Base-by-base conservation (phyloP, 257 asterid genomes). In the Nicotiana undulata region DNA sequence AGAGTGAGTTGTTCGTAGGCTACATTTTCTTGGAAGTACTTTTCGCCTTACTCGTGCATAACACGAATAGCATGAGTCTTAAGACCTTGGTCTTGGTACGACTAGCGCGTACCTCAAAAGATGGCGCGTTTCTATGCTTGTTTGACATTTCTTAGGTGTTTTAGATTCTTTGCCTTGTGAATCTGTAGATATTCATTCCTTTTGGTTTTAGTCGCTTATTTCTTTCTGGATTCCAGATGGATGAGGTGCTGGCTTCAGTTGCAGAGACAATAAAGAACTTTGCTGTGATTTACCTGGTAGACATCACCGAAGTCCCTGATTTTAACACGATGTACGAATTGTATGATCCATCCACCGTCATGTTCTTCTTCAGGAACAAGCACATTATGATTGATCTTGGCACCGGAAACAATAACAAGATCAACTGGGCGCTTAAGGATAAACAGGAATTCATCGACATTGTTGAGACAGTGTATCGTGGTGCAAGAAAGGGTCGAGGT, bases 301-400 rank as follows among this genome's bases (percentile, higher is more conserved):
- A 94, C 74, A 95, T 95, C 80, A 86, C 96, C 0, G 97, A 93
- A 83, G 98, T 95, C 52, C 98, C 97, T 0, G 99, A 95, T 83
- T 95, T 95, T 86, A 95, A 93, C 90, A 92, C 98, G 6, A 93
- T 95, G 99, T 95, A 95, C 6, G 99, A 95, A 89, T 60, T 95
- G 85, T 95, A 93, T 13, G 99, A 95, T 76, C 98, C 99, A 4
- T 95, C 98, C 15, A 95, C 99, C 0, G 75, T 90, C 65, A 95
- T 95, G 99, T 93, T 95, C 89, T 94, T 94, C 83, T 95, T 95
- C 87, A 92, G 98, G 89, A 95, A 95, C 97, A 95, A 95, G 86
- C 99, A 95, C 87, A 95, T 95, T 24, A 93, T 95, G 99, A 93
- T 95, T 59, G 98, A 95, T 80, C 97, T 93, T 63, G 99, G 97